phyloP scores from a whole-genome alignment of 2,329 filamentous ascomycete genomes.

The Aureobasidium sp. region DNA sequence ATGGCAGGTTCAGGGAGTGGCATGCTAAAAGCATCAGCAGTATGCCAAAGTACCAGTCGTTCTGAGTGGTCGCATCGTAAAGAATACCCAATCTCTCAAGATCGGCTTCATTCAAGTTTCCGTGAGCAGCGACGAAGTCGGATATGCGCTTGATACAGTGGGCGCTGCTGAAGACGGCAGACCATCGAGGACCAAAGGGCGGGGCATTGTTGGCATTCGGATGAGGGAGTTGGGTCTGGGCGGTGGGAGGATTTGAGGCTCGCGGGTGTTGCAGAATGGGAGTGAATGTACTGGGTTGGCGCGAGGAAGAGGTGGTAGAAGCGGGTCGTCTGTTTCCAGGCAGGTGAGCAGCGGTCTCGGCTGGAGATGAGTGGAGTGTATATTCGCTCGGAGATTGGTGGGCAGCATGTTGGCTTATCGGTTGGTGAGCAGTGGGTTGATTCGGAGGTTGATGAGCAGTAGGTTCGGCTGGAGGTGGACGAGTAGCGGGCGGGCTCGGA shows the following conservation, averaged over 20 bases:
- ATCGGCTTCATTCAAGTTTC: neutral
- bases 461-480: too few species aligned
- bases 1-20: neutral
- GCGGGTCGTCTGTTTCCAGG: neutral
- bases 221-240: neutral
- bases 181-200: neutral
- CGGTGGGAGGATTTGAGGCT: neutral
- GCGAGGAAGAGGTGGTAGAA: neutral
- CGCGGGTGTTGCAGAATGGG: neutral
- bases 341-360: neutral
- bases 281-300: neutral
- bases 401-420: neutral
- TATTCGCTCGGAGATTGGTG: neutral
- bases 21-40: neutral
- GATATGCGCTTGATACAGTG: neutral
- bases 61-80: neutral
- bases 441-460: too few species aligned
- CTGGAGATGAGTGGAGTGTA: neutral
- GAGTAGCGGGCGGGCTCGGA: neutral
- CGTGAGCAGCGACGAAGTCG: neutral
- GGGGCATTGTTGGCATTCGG: neutral
- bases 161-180: neutral
- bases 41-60: slow-evolving; percentile 7
- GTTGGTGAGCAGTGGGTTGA: neutral
- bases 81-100: neutral